Percentiles rank a stretch among this genome's conserved stretches.
These are phyloP conservation scores for Albatrellus ellisii DNA, from an alignment of 768 basidiomycete genomes.

Conservation along the genomic window DNA sequence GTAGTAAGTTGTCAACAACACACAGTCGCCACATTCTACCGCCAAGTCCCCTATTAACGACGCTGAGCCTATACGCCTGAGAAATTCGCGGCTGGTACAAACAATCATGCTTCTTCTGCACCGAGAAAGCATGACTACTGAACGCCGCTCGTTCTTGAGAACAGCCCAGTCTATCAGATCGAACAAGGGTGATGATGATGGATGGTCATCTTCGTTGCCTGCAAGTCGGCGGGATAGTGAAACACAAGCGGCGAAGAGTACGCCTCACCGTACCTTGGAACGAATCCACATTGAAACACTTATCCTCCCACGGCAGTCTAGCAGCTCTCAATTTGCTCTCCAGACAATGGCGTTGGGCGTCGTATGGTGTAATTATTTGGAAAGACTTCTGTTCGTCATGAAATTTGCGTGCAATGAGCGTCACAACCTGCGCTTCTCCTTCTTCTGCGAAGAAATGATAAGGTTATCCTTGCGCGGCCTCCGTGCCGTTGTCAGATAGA, in stretches of 20 bases:
- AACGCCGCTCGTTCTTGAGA: slow-evolving; percentile 17
- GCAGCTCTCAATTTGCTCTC: slow-evolving; percentile 16
- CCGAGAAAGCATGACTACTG: slow-evolving; percentile 26
- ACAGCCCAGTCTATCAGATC: slow-evolving; percentile 22
- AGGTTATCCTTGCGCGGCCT: too few species aligned
- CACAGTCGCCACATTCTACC: slow-evolving; percentile 12
- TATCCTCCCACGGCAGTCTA: slow-evolving; percentile 16
- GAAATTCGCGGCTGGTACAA: slow-evolving; percentile 16
- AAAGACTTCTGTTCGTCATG: slow-evolving; percentile 13
- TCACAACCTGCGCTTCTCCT: slow-evolving; percentile 16
- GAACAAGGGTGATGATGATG: slow-evolving; percentile 22
- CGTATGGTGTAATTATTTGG: slow-evolving; percentile 24
- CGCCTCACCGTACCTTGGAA: slow-evolving; percentile 20
- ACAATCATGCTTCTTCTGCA: slow-evolving; percentile 23
- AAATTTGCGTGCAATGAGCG: slow-evolving; percentile 14
- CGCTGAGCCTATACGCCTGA: slow-evolving; percentile 7
- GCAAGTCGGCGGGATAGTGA: neutral
- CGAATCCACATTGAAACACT: slow-evolving; percentile 23
- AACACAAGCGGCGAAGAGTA: neutral
- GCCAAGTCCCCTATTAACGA: slow-evolving; percentile 18
- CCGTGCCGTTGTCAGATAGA: too few species aligned
- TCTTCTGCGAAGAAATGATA: too few species aligned
- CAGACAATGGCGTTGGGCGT: slow-evolving; percentile 19
- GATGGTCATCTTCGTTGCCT: slow-evolving; percentile 24
- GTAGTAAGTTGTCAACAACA: too few species aligned